Evolutionary conservation across 2,329 filamentous ascomycete genomes (phyloP), one percentile per base, ranked within the genome.

Genomic region (Karstenula rhodostoma): DNA sequence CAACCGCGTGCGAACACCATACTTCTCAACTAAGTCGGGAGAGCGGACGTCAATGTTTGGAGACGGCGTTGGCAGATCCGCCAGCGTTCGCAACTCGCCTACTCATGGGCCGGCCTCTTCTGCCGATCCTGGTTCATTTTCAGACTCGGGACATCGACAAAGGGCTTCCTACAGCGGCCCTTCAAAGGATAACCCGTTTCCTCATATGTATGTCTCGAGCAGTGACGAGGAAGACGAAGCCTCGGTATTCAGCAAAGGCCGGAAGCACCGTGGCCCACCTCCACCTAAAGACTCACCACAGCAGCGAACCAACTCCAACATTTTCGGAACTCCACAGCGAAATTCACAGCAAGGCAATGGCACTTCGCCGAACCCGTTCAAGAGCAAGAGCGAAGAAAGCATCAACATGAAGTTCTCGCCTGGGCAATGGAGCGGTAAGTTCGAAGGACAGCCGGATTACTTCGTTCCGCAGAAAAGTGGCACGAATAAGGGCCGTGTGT

Each of bases 11-110:
- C 81, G 86, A 50, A 85, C 84, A 23, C 83, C 82, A 46, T 89
- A 89, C 71, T 81, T 66, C 27, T 72, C 84, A 15, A 80, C 79
- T 4, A 73, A 79, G 32, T 80, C 82, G 56, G 86, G 86, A 33
- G 86, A 89, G 70, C 85, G 81, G 65, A 88, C 83, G 0, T 84
- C 85, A 57, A 81, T 87, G 67, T 82, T 81, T 42, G 82, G 79
- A 60, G 78, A 84, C 35, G 80, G 81, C 17, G 66, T 87, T 9
- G 79, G 80, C 47, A 81, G 85, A 47, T 86, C 86, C 56, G 77
- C 82, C 13, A 88, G 84, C 66, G 81, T 83, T 57, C 81, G 84
- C 40, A 81, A 84, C 65, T 80, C 83, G 2, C 80, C 83, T 8
- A 76, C 67, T 13, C 64, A 73, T 17, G 63, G 72, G 35, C 65